These are phyloP conservation scores for Tephrocybe sp. DNA, from an alignment of 768 basidiomycete species.

Conservation along the genomic window DNA sequence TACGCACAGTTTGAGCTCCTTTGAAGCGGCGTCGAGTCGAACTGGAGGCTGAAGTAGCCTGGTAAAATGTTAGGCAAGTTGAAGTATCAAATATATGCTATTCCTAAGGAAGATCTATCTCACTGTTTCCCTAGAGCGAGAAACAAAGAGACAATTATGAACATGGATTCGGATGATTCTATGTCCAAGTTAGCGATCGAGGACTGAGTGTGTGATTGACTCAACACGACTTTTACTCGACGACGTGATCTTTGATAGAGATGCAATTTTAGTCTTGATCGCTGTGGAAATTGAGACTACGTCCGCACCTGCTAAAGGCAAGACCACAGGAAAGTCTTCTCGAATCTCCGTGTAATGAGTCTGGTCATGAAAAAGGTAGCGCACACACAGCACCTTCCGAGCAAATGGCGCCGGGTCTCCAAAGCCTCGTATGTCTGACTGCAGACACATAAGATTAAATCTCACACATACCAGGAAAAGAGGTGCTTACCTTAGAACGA, in stretches of 20 bases:
- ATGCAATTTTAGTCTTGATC: no score
- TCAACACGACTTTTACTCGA: not conserved
- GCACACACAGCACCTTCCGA: slow-evolving; percentile 67
- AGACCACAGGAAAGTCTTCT: slow-evolving; percentile 66
- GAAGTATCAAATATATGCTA: no score
- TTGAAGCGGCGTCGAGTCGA: no score
- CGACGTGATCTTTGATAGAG: slow-evolving; percentile 22
- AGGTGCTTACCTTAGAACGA: slow-evolving; percentile 62
- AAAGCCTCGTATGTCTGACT: slow-evolving; percentile 85
- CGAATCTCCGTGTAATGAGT: slow-evolving; percentile 78
- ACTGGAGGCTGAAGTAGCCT: no score
- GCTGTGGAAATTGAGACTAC: no score
- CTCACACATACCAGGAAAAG: slow-evolving; percentile 7
- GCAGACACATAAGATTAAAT: slow-evolving; percentile 11
- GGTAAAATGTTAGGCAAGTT: not conserved
- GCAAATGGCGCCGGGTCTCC: slow-evolving; percentile 80
- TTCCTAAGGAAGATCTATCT: no score
- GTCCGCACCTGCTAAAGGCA: slow-evolving; percentile 73
- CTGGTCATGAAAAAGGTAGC: slow-evolving; percentile 75
- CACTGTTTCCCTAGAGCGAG: no score
- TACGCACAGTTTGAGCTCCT: no score
- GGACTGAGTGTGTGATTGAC: no score
- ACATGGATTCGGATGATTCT: no score
- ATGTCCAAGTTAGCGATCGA: no score
- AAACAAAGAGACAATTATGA: no score